Base-by-base conservation (phyloP, 139 green algal genomes). In the Pycnococcus provasolii region DNA sequence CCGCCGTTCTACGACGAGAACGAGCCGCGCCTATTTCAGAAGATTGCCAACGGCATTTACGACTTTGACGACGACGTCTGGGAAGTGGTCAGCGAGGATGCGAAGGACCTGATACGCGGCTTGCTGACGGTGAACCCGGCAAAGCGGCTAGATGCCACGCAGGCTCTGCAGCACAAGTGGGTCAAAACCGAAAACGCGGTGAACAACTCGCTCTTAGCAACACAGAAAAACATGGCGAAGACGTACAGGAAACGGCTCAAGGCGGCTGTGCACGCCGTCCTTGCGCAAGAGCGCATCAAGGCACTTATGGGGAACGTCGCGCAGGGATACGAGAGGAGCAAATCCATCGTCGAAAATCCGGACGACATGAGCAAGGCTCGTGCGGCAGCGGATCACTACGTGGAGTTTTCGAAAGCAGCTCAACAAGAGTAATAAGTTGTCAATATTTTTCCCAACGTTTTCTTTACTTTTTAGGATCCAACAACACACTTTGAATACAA, bases 1-100 rank as follows among this genome's bases (percentile, higher is more conserved):
- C 88, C 88, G 4, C 90, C 90, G 6, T 96, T 96, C 72, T 92
- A 87, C 66, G 81, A 86, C 62, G 88, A 95, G 60, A 85, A 71
- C 45, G 89, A 96, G 70, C 83, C 86, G n/a, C 70, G 78, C 53
- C 82, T 96, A 47, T 96, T 95, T 77, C 72, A 89, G 15, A 85
- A 86, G 74, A 95, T 96, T 58, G 73, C 83, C 41, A 80, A 78
- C 45, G 88, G 86, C 26, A 62, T 79, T 2, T 94, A 79, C 74
- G 76, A 61, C 53, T 91, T 95, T 60, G 79, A 89, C 42, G 85
- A 95, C 66, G 77, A 86, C 3, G 87, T 90, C 2, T 95, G 89
- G 89, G 73, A 88, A 52, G 71, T 75, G 3, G 73, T 95, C n/a
- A 84, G 76, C 9, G 64, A 81, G 2, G 79, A 80, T 45, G 85